phyloP scores from a whole-genome alignment of 2,329 filamentous ascomycete genomes.

The Aschersonia sp. region DNA sequence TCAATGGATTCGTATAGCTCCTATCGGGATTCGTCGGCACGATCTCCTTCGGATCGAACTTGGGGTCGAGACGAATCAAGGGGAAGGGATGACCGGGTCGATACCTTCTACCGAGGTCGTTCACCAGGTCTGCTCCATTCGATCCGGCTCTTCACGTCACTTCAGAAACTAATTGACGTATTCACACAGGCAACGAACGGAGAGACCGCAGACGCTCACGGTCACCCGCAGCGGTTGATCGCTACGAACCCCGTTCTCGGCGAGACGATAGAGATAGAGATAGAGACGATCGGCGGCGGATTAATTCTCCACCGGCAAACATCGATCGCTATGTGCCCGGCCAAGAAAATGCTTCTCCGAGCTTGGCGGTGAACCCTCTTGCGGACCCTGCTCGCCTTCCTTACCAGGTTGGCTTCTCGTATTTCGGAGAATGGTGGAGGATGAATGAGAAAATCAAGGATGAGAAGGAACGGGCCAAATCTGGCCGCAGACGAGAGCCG shows the following conservation, averaged over 20 bases:
- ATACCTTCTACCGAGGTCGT: constrained; percentile 50
- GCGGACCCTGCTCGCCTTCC: constrained; percentile 58
- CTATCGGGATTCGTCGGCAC: constrained; percentile 35
- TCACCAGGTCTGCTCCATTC: constrained; percentile 42
- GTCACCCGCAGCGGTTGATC: constrained; percentile 57
- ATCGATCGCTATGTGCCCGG: constrained; percentile 80
- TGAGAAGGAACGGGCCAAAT: constrained; percentile 57
- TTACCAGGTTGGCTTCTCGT: constrained; percentile 75
- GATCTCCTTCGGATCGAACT: constrained; percentile 37
- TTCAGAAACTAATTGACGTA: not conserved
- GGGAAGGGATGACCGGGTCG: constrained; percentile 36
- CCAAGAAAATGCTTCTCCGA: constrained; percentile 38
- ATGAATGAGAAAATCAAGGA: constrained; percentile 72
- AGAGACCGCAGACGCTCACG: constrained; percentile 51
- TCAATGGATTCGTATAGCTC: constrained; percentile 40
- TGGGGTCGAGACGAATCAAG: constrained; percentile 41
- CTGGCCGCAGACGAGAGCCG: constrained; percentile 53
- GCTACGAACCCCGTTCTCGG: constrained; percentile 59
- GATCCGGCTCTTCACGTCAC: not conserved
- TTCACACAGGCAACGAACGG: constrained; percentile 36
- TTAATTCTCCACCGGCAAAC: constrained; percentile 50
- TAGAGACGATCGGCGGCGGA: constrained; percentile 47
- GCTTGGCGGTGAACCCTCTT: constrained; percentile 45
- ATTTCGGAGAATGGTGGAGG: constrained; percentile 79
- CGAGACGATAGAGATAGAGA: constrained; percentile 54